Evolutionary conservation across 2,329 filamentous ascomycete species (phyloP).

Genomic region (Ophiosphaerella narmari): DNA sequence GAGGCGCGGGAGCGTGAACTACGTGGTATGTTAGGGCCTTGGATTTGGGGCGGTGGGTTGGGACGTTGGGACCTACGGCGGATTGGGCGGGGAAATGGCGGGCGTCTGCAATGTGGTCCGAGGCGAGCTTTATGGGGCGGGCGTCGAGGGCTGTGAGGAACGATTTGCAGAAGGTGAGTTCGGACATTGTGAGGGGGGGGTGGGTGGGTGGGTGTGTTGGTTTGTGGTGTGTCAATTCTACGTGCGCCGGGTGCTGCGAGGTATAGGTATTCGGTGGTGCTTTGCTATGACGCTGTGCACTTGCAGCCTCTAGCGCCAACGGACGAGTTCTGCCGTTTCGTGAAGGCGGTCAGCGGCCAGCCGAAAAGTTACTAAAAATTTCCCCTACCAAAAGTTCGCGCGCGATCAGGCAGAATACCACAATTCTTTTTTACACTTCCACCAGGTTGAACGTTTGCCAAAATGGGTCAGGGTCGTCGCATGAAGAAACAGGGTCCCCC

Average conservation of each 20-base stretch:
- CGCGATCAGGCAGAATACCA: conserved; percentile 8
- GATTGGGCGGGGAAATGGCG: conserved; percentile 74
- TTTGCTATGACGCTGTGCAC: too few species aligned
- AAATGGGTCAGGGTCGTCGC: conserved; percentile 85
- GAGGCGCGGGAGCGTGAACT: conserved; percentile 76
- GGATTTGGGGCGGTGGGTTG: too few species aligned
- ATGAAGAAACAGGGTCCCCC: conserved; percentile 96
- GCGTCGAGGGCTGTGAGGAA: conserved; percentile 82
- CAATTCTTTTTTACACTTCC: conserved; percentile 3
- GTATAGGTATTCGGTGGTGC: too few species aligned
- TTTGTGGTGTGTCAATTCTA: too few species aligned
- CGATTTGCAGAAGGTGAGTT: conserved; percentile 80
- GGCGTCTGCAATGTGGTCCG: conserved; percentile 88
- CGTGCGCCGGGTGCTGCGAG: too few species aligned
- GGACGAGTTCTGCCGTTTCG: conserved; percentile 12
- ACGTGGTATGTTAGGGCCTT: conserved; percentile 3
- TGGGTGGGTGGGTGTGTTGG: too few species aligned
- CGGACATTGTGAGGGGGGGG: conserved; percentile 50
- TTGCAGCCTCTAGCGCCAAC: too few species aligned
- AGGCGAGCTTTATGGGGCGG: conserved; percentile 77
- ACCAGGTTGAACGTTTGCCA: conserved; percentile 10
- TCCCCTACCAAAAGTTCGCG: conserved; percentile 24
- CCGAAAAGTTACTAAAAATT: conserved; percentile 27
- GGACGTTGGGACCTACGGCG: conserved; percentile 68
- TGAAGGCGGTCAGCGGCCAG: conserved; percentile 28